Conservation (phyloP, 495 filamentous ascomycete species). For the Penicillium flavigenum region DNA sequence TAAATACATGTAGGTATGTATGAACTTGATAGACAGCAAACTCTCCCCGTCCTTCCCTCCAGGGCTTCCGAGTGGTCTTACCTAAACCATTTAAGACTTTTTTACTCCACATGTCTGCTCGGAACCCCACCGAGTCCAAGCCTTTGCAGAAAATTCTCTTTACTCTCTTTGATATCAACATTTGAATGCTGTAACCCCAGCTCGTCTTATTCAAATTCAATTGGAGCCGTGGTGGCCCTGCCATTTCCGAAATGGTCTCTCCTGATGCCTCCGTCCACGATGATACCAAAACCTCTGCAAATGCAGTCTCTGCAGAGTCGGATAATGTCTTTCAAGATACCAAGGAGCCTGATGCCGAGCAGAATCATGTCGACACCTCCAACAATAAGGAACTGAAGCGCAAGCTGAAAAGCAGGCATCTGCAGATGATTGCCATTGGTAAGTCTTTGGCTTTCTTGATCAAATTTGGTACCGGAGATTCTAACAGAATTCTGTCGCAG, state of each 20-base stretch:
- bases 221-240: background rate
- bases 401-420: slow-evolving; percentile 61
- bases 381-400: slow-evolving; percentile 42
- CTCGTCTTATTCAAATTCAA: too few species aligned
- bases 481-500: slow-evolving; percentile 58
- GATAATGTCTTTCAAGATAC: slow-evolving; percentile 24
- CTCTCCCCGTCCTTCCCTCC: too few species aligned
- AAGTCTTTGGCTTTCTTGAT: slow-evolving; percentile 36
- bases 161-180: too few species aligned
- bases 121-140: too few species aligned
- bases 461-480: slow-evolving; percentile 38
- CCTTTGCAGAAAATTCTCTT: too few species aligned
- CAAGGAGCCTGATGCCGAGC: slow-evolving; percentile 28
- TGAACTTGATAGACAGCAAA: too few species aligned
- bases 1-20: too few species aligned
- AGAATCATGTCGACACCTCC: slow-evolving; percentile 16
- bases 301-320: slow-evolving; percentile 8
- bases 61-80: too few species aligned
- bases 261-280: slow-evolving; percentile 11
- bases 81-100: too few species aligned
- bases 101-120: too few species aligned
- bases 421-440: slow-evolving; percentile 69
- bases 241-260: slow-evolving; percentile 19
- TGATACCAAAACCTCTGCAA: slow-evolving; percentile 9
- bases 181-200: too few species aligned